Evolutionary conservation across 306 rosid genomes (phyloP), one percentile per base, ranked within the genome.

Genomic region (Cicer chorassanicum): DNA sequence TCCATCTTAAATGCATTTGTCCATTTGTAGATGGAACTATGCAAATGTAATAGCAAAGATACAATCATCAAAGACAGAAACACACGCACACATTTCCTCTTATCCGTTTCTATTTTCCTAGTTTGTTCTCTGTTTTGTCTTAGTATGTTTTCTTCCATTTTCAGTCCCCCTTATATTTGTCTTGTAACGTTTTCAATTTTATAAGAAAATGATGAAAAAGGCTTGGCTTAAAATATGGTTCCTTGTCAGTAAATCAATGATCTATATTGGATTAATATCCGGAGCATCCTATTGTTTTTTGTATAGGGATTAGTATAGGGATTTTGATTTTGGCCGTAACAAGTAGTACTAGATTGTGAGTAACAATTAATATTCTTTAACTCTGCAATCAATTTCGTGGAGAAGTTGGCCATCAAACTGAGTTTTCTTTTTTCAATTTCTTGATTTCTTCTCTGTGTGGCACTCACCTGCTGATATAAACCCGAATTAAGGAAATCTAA

Each of bases 1-100:
- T 59, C 59, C 62, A 29, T 71, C 77, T 48, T 77, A 62, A 84
- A 62, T 84, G 80, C 78, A 21, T 39, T 59, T 82, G 62, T 79
- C 75, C 24, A 7, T 57, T 65, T 70, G 63, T 61, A 3, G 57
- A 65, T 65, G 57, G 55, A 79, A 10, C 68, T 11, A 3, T n/a
- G 10, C 51, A 16, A 19, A 18, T 29, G 41, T 50, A 29, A 72
- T 68, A 18, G 18, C 68, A 21, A 50, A 60, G 43, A 14, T 38
- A 44, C 15, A 49, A 19, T 42, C 40, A 68, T 21, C n/a, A 51
- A 34, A 48, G 34, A 21, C 9, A 16, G 1, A 36, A 8, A 36
- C 8, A 13, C 13, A 1, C 6, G 2, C 9, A 7, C 61, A 19
- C 56, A 10, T 19, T 13, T 21, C 63, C 44, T 57, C 9, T 1